Percentiles rank a stretch among this genome's conserved stretches.
phyloP scores from a whole-genome alignment of 164 flowering plant genomes.

The Chimonanthus salicifolius region DNA sequence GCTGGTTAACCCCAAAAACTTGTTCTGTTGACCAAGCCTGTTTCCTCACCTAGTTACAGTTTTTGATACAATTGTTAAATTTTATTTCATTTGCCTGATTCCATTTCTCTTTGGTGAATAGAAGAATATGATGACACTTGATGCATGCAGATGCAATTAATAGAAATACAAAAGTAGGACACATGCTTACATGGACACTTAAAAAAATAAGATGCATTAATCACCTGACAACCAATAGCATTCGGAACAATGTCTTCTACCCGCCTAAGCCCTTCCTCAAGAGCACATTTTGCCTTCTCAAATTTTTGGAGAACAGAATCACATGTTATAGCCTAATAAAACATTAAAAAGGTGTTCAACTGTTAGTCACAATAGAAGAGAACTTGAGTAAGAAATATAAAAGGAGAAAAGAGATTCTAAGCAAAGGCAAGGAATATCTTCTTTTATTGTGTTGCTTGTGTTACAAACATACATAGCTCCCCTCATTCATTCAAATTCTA shows the following conservation, averaged over 20 bases:
- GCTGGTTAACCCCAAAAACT: background rate
- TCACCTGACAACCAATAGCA: slow-evolving; percentile 82
- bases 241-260: slow-evolving; percentile 90
- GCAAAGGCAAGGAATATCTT: no score
- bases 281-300: slow-evolving; percentile 74
- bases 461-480: no score
- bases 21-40: background rate
- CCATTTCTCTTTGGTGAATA: background rate
- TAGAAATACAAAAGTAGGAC: background rate
- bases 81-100: background rate
- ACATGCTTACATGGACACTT: background rate
- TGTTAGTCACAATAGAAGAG: background rate
- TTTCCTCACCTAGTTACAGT: background rate
- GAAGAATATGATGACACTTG: background rate
- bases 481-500: no score
- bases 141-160: background rate
- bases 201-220: background rate
- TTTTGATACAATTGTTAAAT: no score
- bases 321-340: slow-evolving; percentile 79
- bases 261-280: slow-evolving; percentile 66
- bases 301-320: slow-evolving; percentile 81
- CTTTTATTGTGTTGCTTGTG: no score
- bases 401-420: no score
- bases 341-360: background rate
- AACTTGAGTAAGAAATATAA: no score